Conservation (phyloP, 495 filamentous ascomycete species). For the Parathielavia hyrcaniae region DNA sequence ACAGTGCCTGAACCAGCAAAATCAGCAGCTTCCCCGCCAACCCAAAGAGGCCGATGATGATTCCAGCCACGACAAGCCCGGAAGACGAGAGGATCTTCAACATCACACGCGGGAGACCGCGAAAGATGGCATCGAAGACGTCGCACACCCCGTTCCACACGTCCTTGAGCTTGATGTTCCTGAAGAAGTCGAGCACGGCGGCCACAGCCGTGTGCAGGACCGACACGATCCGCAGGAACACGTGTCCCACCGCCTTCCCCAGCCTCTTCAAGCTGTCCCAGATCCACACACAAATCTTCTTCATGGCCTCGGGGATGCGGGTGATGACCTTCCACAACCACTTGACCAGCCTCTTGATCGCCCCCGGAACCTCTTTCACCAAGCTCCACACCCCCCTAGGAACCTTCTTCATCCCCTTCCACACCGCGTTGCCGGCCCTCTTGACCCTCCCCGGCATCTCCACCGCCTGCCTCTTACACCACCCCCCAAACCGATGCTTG, state of each 20-base stretch:
- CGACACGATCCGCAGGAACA: conserved; percentile 28
- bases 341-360: conserved; percentile 16
- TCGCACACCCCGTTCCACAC: conserved; percentile 34
- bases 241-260: conserved; percentile 25
- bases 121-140: conserved; percentile 31
- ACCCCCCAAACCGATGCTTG: conserved; percentile 24
- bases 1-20: conserved; percentile 23
- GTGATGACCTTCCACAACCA: conserved; percentile 25
- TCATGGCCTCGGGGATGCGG: conserved; percentile 29
- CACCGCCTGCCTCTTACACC: conserved; percentile 21
- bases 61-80: conserved; percentile 22
- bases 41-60: conserved; percentile 32
- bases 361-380: conserved; percentile 20
- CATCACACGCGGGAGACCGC: conserved; percentile 30
- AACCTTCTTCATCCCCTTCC: conserved; percentile 23
- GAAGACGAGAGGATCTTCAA: conserved; percentile 23
- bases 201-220: conserved; percentile 34
- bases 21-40: conserved; percentile 27
- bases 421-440: conserved; percentile 20
- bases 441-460: conserved; percentile 17
- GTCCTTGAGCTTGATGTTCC: conserved; percentile 35
- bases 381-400: conserved; percentile 22
- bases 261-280: conserved; percentile 28
- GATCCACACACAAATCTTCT: conserved; percentile 29
- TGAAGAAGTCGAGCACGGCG: conserved; percentile 36